These are phyloP conservation scores for Hypoxylon sp. DNA, from an alignment of 2,329 filamentous ascomycete genomes.

Conservation along the genomic window DNA sequence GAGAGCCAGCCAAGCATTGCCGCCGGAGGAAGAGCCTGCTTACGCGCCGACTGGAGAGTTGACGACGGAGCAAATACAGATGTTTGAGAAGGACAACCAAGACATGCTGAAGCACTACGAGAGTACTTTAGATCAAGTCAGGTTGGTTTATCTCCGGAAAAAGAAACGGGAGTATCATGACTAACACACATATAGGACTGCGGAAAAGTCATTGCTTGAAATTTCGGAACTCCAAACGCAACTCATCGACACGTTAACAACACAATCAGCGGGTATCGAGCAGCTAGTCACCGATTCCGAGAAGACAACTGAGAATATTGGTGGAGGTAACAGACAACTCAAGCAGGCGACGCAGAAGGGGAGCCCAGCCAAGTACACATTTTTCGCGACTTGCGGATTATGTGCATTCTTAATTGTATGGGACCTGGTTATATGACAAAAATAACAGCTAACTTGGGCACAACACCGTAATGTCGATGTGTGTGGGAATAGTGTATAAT, in stretches of 20 bases:
- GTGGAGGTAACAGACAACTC: constrained; percentile 88
- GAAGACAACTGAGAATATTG: constrained; percentile 84
- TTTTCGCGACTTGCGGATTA: constrained; percentile 79
- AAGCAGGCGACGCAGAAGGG: constrained; percentile 79
- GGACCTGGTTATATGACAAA: constrained; percentile 71
- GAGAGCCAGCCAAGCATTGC: constrained; percentile 36
- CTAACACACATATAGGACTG: constrained; percentile 65
- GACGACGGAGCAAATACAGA: constrained; percentile 84
- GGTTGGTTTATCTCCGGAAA: constrained; percentile 64
- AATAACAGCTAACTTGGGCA: too few species aligned
- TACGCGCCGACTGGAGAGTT: constrained; percentile 60
- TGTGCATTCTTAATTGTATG: constrained; percentile 79
- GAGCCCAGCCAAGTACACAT: constrained; percentile 79
- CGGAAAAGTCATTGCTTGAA: constrained; percentile 89
- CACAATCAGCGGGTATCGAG: constrained; percentile 88
- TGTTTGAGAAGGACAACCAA: constrained; percentile 93
- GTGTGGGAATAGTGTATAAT: not conserved
- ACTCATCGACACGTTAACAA: constrained; percentile 83
- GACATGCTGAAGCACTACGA: constrained; percentile 94
- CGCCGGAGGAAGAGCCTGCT: constrained; percentile 38
- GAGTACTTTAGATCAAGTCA: constrained; percentile 91
- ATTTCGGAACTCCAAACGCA: constrained; percentile 92
- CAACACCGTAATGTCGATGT: too few species aligned
- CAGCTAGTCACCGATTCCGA: constrained; percentile 86
- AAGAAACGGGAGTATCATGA: constrained; percentile 4